Evolutionary conservation across 2,329 filamentous ascomycete species (phyloP).

Genomic region (Exophiala viscosa): DNA sequence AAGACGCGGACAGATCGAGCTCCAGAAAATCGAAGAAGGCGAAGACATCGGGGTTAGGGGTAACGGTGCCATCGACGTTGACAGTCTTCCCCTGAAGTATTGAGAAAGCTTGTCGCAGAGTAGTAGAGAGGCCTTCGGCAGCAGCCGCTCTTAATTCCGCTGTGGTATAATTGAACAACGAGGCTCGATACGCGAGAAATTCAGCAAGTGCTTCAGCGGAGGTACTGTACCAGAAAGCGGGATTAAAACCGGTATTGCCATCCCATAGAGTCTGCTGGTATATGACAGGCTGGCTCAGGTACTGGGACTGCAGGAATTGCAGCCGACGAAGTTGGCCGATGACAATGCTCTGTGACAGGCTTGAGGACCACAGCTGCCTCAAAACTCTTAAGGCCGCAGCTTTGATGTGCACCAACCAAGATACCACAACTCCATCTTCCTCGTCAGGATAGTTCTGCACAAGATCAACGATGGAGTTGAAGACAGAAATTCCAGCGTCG

Average conservation of each 20-base stretch:
- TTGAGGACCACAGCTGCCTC: slow-evolving; percentile 76
- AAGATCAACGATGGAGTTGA: slow-evolving; percentile 76
- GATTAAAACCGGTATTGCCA: slow-evolving; percentile 55
- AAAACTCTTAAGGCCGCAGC: slow-evolving; percentile 69
- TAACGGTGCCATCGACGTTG: slow-evolving; percentile 61
- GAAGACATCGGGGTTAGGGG: slow-evolving; percentile 73
- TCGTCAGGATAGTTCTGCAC: slow-evolving; percentile 65
- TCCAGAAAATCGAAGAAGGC: slow-evolving; percentile 91
- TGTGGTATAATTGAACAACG: slow-evolving; percentile 78
- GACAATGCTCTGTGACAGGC: slow-evolving; percentile 70
- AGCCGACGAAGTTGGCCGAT: slow-evolving; percentile 75
- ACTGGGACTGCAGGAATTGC: slow-evolving; percentile 74
- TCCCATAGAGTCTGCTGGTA: slow-evolving; percentile 71
- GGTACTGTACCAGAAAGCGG: slow-evolving; percentile 65
- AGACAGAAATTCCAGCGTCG: slow-evolving; percentile 67
- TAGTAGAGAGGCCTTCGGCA: slow-evolving; percentile 64
- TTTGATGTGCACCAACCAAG: slow-evolving; percentile 68
- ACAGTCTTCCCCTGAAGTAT: slow-evolving; percentile 72
- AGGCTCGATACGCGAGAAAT: slow-evolving; percentile 72
- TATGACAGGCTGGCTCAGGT: slow-evolving; percentile 69
- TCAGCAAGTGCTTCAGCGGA: slow-evolving; percentile 68
- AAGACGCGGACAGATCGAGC: slow-evolving; percentile 50
- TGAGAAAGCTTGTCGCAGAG: slow-evolving; percentile 63
- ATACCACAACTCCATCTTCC: slow-evolving; percentile 57
- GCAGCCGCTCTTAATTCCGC: slow-evolving; percentile 78